A percentile compares a stretch with the other conserved stretches of the same genome.
phyloP scores from a whole-genome alignment of 305 asterid genomes.

The Solanum hybrid region DNA sequence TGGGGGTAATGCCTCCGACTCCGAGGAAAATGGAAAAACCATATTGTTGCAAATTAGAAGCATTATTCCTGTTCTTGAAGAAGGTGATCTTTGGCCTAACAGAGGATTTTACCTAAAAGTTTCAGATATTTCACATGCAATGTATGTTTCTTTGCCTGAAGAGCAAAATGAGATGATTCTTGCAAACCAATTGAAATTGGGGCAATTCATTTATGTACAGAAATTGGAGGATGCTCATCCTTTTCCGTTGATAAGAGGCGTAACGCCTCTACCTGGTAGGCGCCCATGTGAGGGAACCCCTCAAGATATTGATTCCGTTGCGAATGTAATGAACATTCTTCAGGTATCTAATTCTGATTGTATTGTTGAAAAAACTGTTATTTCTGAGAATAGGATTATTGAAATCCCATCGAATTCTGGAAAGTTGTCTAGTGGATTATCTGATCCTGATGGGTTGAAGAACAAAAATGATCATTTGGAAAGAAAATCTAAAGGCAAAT shows the following conservation, averaged over 20 bases:
- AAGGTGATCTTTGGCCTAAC: slow-evolving; percentile 73
- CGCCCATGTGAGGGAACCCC: slow-evolving; percentile 50
- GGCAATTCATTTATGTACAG: slow-evolving; percentile 53
- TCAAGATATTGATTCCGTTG: slow-evolving; percentile 25
- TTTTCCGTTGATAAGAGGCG: slow-evolving; percentile 49
- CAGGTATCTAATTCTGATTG: slow-evolving; percentile 25
- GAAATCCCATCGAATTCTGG: slow-evolving; percentile 11
- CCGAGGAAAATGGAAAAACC: slow-evolving; percentile 28
- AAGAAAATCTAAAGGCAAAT: slow-evolving; percentile 13
- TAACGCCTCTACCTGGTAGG: slow-evolving; percentile 54
- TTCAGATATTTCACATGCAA: slow-evolving; percentile 55
- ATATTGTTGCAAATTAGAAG: slow-evolving; percentile 53
- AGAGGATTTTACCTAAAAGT: slow-evolving; percentile 62
- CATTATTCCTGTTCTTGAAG: slow-evolving; percentile 68
- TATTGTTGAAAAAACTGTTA: slow-evolving; percentile 50
- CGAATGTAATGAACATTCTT: slow-evolving; percentile 20
- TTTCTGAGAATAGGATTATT: slow-evolving; percentile 39
- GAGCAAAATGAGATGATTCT: slow-evolving; percentile 66
- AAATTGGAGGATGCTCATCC: slow-evolving; percentile 44
- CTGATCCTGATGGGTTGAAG: slow-evolving; percentile 21
- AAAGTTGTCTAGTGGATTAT: slow-evolving; percentile 17
- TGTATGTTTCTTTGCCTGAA: slow-evolving; percentile 47
- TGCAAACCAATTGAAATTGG: slow-evolving; percentile 49
- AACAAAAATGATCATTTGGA: slow-evolving; percentile 16
- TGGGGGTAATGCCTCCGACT: slow-evolving; percentile 5